Base-by-base conservation (phyloP, 495 filamentous ascomycete genomes). In the Aspergillus mulundensis region DNA sequence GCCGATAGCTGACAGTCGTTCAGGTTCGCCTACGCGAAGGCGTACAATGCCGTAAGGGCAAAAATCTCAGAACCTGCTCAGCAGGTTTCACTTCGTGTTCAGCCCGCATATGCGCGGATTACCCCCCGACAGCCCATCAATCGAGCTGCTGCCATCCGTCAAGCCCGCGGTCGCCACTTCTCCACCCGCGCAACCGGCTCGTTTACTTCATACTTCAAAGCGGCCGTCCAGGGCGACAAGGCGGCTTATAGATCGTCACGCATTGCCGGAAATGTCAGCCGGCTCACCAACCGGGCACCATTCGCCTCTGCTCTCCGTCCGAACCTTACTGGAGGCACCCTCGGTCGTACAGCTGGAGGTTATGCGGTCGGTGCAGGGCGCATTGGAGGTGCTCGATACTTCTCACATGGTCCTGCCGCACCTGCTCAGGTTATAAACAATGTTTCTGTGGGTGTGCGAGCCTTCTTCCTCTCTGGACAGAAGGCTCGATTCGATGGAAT, bases 371-470 rank as follows among this genome's bases (percentile, higher is more conserved):
- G 88, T 19, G 80, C 81, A 46, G 87, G 87, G 18, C 80, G 88
- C 16, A 69, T 84, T 36, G 86, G 87, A 28, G 85, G 89, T 32
- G 86, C 84, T 15, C 81, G 94, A 45, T 91, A 89, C 71, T 98
- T 97, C 77, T 93, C 89, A 1, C 93, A 97, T 70, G 84, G 84
- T 0, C 88, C 94, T 10, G 82, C 90, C 3, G 84, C 85, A 1
- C 91, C 88, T 19, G 90, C 91, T 5, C 88, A 97, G 67, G 90
- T 97, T 18, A 79, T 97, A n/a, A 84, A 91, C 63, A 96, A 96
- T 73, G 93, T 97, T 1, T 95, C 90, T 18, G 84, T 87, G 55
- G 94, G 91, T 0, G 84, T 96, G 49, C 85, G 94, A 5, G 91
- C 90, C 1, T 96, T 98, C 70, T 85, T 86, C 69, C 72, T 96